These are phyloP conservation scores for Penicillium occitanis DNA, from an alignment of 2,329 filamentous ascomycete genomes.

Conservation along the genomic window DNA sequence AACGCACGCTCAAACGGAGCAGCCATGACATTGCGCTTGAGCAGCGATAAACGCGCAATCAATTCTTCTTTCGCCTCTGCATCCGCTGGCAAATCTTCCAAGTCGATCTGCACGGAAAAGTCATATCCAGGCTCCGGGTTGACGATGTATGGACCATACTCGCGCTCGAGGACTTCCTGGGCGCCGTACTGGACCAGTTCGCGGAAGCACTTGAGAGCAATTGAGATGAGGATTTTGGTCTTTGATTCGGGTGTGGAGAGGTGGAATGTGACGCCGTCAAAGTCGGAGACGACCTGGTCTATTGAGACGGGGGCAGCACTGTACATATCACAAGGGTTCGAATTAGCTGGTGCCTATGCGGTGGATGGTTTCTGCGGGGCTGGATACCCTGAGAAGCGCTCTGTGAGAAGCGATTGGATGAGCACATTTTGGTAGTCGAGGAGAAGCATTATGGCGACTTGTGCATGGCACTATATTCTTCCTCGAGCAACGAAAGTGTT, in stretches of 20 bases:
- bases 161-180: conserved; percentile 83
- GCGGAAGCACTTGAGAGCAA: conserved; percentile 90
- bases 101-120: conserved; percentile 87
- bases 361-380: conserved; percentile 28
- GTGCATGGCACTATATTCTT: conserved; percentile 22
- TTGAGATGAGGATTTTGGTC: conserved; percentile 89
- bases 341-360: conserved; percentile 37
- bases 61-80: conserved; percentile 86
- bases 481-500: background rate
- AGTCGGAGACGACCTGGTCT: conserved; percentile 98
- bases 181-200: conserved; percentile 94
- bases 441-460: conserved; percentile 66
- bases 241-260: conserved; percentile 94
- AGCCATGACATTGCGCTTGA: conserved; percentile 99
- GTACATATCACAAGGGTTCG: conserved; percentile 25
- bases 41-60: conserved; percentile 78
- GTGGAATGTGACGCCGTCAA: conserved; percentile 98
- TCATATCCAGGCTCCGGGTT: conserved; percentile 87
- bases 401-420: conserved; percentile 92
- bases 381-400: conserved; percentile 81
- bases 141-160: conserved; percentile 92
- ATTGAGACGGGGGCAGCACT: conserved; percentile 85
- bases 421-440: conserved; percentile 99
- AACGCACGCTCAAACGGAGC: conserved; percentile 98
- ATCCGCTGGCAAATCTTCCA: conserved; percentile 79